phyloP scores from a whole-genome alignment of 495 filamentous ascomycete genomes.

The Pseudoneurospora amorphoporcata region DNA sequence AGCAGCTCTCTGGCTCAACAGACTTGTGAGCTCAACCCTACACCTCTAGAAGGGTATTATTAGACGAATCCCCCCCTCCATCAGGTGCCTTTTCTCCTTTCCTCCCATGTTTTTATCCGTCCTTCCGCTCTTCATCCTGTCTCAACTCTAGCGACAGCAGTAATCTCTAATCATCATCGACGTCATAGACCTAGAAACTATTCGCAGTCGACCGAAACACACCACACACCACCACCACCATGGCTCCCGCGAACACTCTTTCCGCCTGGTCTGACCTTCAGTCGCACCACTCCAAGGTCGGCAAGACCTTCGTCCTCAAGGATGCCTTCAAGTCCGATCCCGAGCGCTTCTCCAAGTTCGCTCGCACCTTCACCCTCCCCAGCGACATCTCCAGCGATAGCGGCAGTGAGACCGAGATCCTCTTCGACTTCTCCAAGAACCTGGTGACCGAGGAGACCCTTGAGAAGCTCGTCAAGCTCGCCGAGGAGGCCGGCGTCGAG shows the following conservation, averaged over 20 bases:
- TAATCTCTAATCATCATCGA: background rate
- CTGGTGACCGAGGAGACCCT: slow-evolving; percentile 90
- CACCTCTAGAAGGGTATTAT: background rate
- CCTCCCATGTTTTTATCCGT: background rate
- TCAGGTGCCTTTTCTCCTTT: background rate
- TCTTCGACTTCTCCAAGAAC: slow-evolving; percentile 99
- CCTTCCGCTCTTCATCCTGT: background rate
- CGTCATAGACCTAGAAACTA: background rate
- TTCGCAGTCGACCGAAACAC: background rate
- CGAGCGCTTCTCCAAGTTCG: slow-evolving; percentile 81
- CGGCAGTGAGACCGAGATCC: slow-evolving; percentile 51
- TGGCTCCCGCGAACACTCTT: slow-evolving; percentile 68
- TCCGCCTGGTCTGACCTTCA: slow-evolving; percentile 80
- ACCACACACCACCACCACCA: slow-evolving; percentile 11
- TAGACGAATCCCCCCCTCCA: background rate
- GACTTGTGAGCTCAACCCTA: background rate
- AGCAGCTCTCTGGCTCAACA: background rate
- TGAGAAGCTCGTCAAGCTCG: slow-evolving; percentile 73
- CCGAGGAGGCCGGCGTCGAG: slow-evolving; percentile 82
- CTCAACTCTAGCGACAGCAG: background rate
- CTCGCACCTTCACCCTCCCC: slow-evolving; percentile 69
- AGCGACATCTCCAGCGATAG: slow-evolving; percentile 47
- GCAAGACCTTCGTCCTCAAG: slow-evolving; percentile 83
- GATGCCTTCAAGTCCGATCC: slow-evolving; percentile 86
- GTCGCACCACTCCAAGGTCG: slow-evolving; percentile 72